Percentiles rank a stretch among this genome's conserved stretches.
phyloP scores from a whole-genome alignment of 495 filamentous ascomycete genomes.

The Poronia punctata region DNA sequence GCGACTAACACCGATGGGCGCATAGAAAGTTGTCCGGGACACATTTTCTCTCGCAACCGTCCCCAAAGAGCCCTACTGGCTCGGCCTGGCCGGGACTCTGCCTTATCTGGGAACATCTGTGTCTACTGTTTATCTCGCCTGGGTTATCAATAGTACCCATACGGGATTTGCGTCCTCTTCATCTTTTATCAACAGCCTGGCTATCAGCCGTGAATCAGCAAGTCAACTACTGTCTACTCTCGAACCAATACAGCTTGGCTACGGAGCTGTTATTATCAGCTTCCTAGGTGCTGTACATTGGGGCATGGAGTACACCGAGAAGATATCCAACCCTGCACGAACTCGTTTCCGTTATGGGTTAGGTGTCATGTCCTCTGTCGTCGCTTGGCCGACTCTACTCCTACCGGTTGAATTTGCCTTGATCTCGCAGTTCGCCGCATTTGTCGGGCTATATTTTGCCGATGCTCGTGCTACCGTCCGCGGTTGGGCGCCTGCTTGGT shows the following conservation, averaged over 20 bases:
- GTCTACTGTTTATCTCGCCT: slow-evolving; percentile 80
- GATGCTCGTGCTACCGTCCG: slow-evolving; percentile 66
- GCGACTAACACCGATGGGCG: neutral
- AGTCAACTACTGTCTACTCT: slow-evolving; percentile 67
- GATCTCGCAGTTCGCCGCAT: slow-evolving; percentile 82
- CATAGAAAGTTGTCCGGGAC: slow-evolving; percentile 73
- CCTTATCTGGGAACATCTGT: slow-evolving; percentile 87
- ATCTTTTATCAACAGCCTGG: slow-evolving; percentile 36
- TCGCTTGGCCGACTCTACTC: slow-evolving; percentile 91
- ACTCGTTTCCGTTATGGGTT: slow-evolving; percentile 63
- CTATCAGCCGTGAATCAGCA: slow-evolving; percentile 66
- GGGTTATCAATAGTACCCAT: slow-evolving; percentile 73
- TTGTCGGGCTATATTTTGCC: slow-evolving; percentile 82
- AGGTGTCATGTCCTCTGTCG: slow-evolving; percentile 71
- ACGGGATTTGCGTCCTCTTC: slow-evolving; percentile 56
- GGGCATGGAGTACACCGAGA: slow-evolving; percentile 64
- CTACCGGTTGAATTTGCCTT: slow-evolving; percentile 83
- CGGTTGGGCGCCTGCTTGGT: slow-evolving; percentile 90
- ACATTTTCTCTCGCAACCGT: slow-evolving; percentile 74
- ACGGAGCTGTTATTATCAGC: slow-evolving; percentile 89
- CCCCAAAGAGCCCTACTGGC: slow-evolving; percentile 68
- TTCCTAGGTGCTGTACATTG: slow-evolving; percentile 97
- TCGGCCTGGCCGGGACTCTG: slow-evolving; percentile 83
- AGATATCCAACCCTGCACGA: slow-evolving; percentile 23
- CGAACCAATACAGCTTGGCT: slow-evolving; percentile 88